phyloP scores from a whole-genome alignment of 495 filamentous ascomycete genomes.

The Apiosordaria backusii region DNA sequence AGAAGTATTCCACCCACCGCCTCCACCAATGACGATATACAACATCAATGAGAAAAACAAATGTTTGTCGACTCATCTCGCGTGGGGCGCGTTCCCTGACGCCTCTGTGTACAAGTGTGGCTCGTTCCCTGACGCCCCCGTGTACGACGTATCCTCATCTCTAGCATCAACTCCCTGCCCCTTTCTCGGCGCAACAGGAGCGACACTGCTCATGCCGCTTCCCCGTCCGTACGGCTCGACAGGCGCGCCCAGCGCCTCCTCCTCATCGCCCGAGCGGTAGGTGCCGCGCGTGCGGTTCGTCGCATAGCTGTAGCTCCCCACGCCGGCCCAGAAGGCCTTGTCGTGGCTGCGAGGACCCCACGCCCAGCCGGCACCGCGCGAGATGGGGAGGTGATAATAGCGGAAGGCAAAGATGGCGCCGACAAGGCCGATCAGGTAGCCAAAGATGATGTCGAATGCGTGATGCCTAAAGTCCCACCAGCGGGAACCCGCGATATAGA shows the following conservation, averaged over 20 bases:
- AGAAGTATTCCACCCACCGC: not conserved
- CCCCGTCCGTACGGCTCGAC: slow-evolving; percentile 16
- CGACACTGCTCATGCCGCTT: slow-evolving; percentile 16
- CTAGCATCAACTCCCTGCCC: slow-evolving; percentile 4
- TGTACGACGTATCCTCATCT: slow-evolving; percentile 18
- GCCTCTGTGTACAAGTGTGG: slow-evolving; percentile 11
- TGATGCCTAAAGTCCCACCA: slow-evolving; percentile 84
- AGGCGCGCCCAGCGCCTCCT: slow-evolving; percentile 24
- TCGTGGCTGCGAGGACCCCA: slow-evolving; percentile 53
- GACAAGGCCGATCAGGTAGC: slow-evolving; percentile 60
- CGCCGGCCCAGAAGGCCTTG: slow-evolving; percentile 57
- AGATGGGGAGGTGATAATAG: slow-evolving; percentile 63
- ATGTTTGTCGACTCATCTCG: not conserved
- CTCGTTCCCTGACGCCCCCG: slow-evolving; percentile 8
- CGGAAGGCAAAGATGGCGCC: slow-evolving; percentile 49
- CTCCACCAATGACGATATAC: not conserved
- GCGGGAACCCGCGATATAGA: slow-evolving; percentile 56
- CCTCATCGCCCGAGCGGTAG: slow-evolving; percentile 36
- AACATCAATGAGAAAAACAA: not conserved
- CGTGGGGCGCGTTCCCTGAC: not conserved
- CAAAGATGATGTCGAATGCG: slow-evolving; percentile 83
- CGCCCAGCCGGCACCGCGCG: slow-evolving; percentile 55
- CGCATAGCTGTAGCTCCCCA: slow-evolving; percentile 55
- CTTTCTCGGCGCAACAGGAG: slow-evolving; percentile 16
- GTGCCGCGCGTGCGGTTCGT: slow-evolving; percentile 36